These are phyloP conservation scores for Evansstolkia leycettana DNA, from an alignment of 495 filamentous ascomycete species.

Conservation along the genomic window DNA sequence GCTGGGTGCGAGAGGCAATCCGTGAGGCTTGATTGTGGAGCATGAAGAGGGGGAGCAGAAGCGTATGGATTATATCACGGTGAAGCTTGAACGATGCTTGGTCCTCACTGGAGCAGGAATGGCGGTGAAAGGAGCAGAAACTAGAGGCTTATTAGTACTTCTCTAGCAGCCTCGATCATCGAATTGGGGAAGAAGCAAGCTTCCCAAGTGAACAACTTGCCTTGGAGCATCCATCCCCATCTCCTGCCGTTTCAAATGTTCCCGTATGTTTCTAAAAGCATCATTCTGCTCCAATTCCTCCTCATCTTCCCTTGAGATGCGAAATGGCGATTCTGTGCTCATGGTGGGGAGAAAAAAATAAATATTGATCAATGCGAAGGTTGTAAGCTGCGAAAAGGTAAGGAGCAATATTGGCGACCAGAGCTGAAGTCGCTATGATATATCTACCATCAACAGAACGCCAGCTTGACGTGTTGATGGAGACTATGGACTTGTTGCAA, in stretches of 20 bases:
- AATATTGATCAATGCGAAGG: too few relatives aligned
- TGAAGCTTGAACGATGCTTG: constrained; percentile 42
- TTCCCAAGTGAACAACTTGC: constrained; percentile 6
- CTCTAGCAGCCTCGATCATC: not conserved
- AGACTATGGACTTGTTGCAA: too few relatives aligned
- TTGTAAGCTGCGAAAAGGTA: too few relatives aligned
- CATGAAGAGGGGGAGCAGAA: constrained; percentile 44
- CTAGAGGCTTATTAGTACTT: constrained; percentile 10
- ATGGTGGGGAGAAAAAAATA: not conserved
- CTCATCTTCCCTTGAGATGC: constrained; percentile 25
- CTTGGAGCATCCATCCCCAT: constrained; percentile 24
- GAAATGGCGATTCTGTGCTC: constrained; percentile 31
- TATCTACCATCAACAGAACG: too few relatives aligned
- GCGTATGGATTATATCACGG: constrained; percentile 47
- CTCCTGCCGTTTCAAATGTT: constrained; percentile 31
- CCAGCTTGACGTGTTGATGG: too few relatives aligned
- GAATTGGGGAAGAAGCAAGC: not conserved
- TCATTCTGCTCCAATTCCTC: constrained; percentile 28
- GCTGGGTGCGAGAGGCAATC: constrained; percentile 34
- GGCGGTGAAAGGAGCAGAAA: constrained; percentile 37
- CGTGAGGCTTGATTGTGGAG: constrained; percentile 41
- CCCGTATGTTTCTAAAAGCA: constrained; percentile 30
- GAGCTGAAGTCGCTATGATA: too few relatives aligned
- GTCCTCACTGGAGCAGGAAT: constrained; percentile 24
- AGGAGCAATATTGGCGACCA: too few relatives aligned